Base-by-base conservation (phyloP, 2,329 filamentous ascomycete genomes). In the Fusarium cyanostomum region DNA sequence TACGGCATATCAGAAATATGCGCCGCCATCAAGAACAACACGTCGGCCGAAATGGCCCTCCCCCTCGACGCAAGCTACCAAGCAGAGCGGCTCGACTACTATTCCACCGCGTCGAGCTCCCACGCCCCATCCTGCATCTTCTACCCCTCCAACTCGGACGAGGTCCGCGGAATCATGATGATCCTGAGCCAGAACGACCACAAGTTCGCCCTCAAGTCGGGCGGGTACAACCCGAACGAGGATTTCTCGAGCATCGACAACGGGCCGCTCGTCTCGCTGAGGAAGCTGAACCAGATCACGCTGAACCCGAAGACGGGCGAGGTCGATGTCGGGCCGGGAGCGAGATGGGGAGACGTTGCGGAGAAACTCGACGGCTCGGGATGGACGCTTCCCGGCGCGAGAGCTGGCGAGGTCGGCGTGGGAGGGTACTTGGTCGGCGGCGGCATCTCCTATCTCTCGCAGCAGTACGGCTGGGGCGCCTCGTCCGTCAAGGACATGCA, bases 191-290 rank as follows among this genome's bases (percentile, higher is more conserved):
- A 79, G 30, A 79, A 79, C 37, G 75, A 78, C 33, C 82, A 81
- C 52, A 72, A 71, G 3, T 88, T 88, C 62, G 84, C 85, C 7
- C 73, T 85, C 64, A 83, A 84, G 64, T 82, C 82, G 8, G 85
- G 85, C 26, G 86, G 85, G 1, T 85, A 88, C 72, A 84, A 82
- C 54, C 81, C 84, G 5, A 85, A 86, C 66, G 77, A 81, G 15
- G 81, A 81, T 59, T 81, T 80, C 34, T 79, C 84, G 2, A 87
- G 80, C 62, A 80, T 83, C 42, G 71, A 79, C 12, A 79, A 74
- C 2, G 83, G 82, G 0, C 74, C 83, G 2, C 71, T 83, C 6
- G 80, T 88, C 59, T 83, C 83, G 13, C 77, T 84, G 10, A 75
- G 74, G 56, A 72, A 78, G 4, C 76, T 81, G 13, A 72, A 83